Percentiles rank a stretch among this genome's conserved stretches.
Conservation (phyloP, 1,284 basidiomycete genomes). For the Malassezia furfur region DNA sequence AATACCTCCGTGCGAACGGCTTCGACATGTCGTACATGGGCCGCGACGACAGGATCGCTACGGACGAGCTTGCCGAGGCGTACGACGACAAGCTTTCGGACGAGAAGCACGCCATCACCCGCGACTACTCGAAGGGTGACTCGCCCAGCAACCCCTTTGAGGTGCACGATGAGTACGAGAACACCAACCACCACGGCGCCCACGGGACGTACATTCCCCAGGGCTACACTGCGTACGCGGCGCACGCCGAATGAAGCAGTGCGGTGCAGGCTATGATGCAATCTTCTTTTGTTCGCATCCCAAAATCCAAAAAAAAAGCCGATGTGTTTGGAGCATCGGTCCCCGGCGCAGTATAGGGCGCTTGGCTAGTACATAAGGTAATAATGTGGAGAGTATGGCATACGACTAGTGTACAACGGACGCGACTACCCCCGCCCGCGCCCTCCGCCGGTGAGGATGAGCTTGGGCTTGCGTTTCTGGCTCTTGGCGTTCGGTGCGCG, state of each 20-base stretch:
- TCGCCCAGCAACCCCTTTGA: not conserved
- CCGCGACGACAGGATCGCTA: not conserved
- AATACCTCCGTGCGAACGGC: conserved; percentile 27
- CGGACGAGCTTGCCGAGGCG: not conserved
- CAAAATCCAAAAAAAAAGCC: too few relatives aligned
- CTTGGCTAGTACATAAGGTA: too few relatives aligned
- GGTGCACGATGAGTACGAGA: not conserved
- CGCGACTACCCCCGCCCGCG: conserved; percentile 1
- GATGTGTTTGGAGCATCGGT: too few relatives aligned
- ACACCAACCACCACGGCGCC: not conserved
- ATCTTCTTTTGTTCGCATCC: too few relatives aligned
- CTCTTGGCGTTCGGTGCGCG: conserved; percentile 6
- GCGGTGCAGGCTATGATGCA: too few relatives aligned
- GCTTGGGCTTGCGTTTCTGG: conserved; percentile 37
- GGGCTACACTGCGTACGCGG: not conserved
- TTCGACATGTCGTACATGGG: conserved; percentile 40
- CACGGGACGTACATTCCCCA: not conserved
- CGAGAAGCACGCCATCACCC: not conserved
- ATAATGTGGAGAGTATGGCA: too few relatives aligned
- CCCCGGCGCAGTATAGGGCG: too few relatives aligned
- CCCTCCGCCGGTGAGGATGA: conserved; percentile 41
- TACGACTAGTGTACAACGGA: too few relatives aligned
- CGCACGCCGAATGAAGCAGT: not conserved
- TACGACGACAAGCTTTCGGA: not conserved
- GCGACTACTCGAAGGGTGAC: not conserved